Evolutionary conservation across 352 stramenopile species (phyloP).

Genomic region (Phytophthora pistaciae): DNA sequence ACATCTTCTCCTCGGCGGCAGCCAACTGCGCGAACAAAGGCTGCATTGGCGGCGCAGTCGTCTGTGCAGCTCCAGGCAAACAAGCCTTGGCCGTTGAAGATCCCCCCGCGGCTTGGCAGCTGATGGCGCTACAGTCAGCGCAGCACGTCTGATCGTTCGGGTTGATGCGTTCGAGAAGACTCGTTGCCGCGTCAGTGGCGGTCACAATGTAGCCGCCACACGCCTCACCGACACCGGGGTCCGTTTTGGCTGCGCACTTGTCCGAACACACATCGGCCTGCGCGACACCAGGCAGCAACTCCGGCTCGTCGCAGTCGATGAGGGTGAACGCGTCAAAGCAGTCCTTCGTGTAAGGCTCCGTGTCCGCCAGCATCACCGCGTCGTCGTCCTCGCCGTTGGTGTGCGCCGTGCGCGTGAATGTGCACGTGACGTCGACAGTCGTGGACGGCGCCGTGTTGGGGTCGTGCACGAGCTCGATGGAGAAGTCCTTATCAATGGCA

Average conservation of each 20-base stretch:
- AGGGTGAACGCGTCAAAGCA: slow-evolving; percentile 38
- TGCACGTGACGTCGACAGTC: slow-evolving; percentile 43
- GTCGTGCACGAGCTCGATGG: slow-evolving; percentile 56
- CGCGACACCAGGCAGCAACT: slow-evolving; percentile 34
- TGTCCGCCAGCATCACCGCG: neutral
- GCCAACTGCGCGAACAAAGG: slow-evolving; percentile 28
- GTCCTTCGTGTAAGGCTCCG: neutral
- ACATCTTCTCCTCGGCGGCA: slow-evolving; percentile 11
- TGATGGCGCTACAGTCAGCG: neutral
- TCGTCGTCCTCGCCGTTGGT: neutral
- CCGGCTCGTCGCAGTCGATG: slow-evolving; percentile 58
- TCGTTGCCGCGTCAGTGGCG: neutral
- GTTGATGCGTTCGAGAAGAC: too few species aligned
- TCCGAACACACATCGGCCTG: slow-evolving; percentile 37
- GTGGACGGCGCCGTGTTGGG: slow-evolving; percentile 43
- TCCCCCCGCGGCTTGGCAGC: too few species aligned
- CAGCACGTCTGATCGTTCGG: neutral
- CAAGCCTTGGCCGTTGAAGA: too few species aligned
- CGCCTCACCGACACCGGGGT: slow-evolving; percentile 40
- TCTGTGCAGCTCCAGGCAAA: too few species aligned
- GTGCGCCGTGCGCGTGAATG: slow-evolving; percentile 34
- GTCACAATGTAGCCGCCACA: slow-evolving; percentile 54
- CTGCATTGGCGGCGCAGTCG: neutral
- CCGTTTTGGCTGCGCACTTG: slow-evolving; percentile 30
- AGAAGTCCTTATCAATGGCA: slow-evolving; percentile 36